phyloP scores from a whole-genome alignment of 257 asterid species.

The Nemophila menziesii region DNA sequence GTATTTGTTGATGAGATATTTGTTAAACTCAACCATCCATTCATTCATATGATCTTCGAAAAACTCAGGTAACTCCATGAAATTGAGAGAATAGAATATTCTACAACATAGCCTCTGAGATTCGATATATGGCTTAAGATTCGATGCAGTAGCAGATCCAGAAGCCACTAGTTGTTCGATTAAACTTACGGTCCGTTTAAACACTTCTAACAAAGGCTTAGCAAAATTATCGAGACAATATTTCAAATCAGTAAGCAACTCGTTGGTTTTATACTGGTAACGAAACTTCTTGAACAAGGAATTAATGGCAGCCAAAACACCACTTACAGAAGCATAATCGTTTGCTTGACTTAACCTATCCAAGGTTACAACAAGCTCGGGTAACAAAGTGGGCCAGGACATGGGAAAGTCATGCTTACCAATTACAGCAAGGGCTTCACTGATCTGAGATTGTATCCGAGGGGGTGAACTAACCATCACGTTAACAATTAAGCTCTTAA shows the following conservation, averaged over 20 bases:
- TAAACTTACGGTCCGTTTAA: constrained; percentile 44
- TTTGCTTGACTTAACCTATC: constrained; percentile 43
- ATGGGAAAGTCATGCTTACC: constrained; percentile 80
- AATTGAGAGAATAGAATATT: constrained; percentile 67
- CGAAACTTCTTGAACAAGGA: constrained; percentile 70
- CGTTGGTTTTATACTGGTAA: constrained; percentile 57
- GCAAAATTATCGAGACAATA: constrained; percentile 81
- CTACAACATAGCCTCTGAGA: constrained; percentile 84
- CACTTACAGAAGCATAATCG: constrained; percentile 75
- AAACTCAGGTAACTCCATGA: constrained; percentile 67
- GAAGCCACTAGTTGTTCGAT: constrained; percentile 40
- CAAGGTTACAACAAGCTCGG: constrained; percentile 56
- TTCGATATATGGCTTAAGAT: constrained; percentile 54
- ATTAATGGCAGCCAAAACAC: constrained; percentile 54
- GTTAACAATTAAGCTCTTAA: constrained; percentile 56
- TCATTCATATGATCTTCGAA: constrained; percentile 85
- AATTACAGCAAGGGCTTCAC: constrained; percentile 69
- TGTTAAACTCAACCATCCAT: constrained; percentile 82
- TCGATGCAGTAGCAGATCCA: constrained; percentile 29
- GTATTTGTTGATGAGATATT: constrained; percentile 52
- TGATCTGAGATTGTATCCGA: constrained; percentile 63
- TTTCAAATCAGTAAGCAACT: constrained; percentile 62
- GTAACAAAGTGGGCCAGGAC: constrained; percentile 62
- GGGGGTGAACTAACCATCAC: constrained; percentile 56
- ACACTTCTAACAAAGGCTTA: constrained; percentile 52